Evolutionary conservation across 148 eudicot species (phyloP).

Genomic region (Camellia granthamiana): DNA sequence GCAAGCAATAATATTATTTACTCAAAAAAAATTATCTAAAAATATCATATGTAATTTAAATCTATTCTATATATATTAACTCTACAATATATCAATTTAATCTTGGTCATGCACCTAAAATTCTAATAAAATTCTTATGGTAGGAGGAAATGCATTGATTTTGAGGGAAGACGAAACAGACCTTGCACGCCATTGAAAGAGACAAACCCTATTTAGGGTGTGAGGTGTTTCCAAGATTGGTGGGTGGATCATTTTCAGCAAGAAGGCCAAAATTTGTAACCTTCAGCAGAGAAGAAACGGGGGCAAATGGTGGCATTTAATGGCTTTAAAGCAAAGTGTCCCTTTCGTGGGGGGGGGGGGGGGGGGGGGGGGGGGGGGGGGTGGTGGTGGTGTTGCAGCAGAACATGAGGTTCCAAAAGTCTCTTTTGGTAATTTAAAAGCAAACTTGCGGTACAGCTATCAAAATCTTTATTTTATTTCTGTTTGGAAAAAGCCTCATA

Average conservation of each 20-base stretch:
- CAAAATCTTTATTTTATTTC: not conserved
- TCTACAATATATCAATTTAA: no score
- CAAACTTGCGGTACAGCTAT: not conserved
- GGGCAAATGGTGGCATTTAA: not conserved
- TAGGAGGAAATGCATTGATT: not conserved
- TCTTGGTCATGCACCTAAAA: no score
- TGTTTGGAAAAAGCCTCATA: no score
- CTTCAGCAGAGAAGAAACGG: not conserved
- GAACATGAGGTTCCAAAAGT: not conserved
- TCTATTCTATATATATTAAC: no score
- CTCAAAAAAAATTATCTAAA: no score
- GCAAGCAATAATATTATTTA: no score
- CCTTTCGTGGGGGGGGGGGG: not conserved
- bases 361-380: no score
- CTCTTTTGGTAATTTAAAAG: not conserved
- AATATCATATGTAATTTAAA: no score
- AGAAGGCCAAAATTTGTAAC: not conserved
- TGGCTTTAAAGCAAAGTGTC: conserved; percentile 7
- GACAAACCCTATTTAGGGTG: not conserved
- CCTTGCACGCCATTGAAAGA: conserved; percentile 13
- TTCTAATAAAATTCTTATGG: not conserved
- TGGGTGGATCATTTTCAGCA: not conserved
- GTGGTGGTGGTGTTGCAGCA: no score
- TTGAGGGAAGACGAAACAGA: not conserved
- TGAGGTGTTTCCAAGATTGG: not conserved